Conservation (phyloP, 148 eudicot genomes). For the Rhododendron ovatum region DNA sequence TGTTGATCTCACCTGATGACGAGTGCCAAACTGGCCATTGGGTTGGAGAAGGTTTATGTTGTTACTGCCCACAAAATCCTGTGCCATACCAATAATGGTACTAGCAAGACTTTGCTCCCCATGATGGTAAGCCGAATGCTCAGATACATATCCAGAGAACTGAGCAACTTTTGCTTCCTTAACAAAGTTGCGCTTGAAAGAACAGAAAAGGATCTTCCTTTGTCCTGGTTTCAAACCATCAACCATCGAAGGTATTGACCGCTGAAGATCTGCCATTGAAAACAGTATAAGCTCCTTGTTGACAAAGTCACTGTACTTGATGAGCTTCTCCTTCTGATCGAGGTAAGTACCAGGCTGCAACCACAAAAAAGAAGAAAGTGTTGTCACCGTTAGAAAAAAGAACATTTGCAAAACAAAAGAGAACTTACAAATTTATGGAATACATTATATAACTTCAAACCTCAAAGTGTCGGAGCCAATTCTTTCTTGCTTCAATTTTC, state of each 20-base stretch:
- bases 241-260: constrained; percentile 89
- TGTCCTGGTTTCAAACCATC: constrained; percentile 99
- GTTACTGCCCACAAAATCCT: constrained; percentile 82
- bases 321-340: constrained; percentile 56
- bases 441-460: constrained; percentile 20
- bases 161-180: constrained; percentile 75
- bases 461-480: constrained; percentile 86
- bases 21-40: constrained; percentile 86
- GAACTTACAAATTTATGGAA: not conserved
- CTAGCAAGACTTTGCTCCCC: constrained; percentile 83
- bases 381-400: not conserved
- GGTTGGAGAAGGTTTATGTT: constrained; percentile 80
- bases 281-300: constrained; percentile 90
- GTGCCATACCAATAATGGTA: constrained; percentile 96
- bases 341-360: constrained; percentile 64
- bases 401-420: not conserved
- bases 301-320: constrained; percentile 85
- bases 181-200: constrained; percentile 70
- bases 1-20: constrained; percentile 42
- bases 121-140: constrained; percentile 92
- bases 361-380: not conserved
- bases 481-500: constrained; percentile 93
- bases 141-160: constrained; percentile 86
- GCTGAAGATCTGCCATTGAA: constrained; percentile 86
- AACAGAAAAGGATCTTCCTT: constrained; percentile 83